Base-by-base conservation (phyloP, 2,329 filamentous ascomycete species). In the Aaosphaeria pasadenensis region DNA sequence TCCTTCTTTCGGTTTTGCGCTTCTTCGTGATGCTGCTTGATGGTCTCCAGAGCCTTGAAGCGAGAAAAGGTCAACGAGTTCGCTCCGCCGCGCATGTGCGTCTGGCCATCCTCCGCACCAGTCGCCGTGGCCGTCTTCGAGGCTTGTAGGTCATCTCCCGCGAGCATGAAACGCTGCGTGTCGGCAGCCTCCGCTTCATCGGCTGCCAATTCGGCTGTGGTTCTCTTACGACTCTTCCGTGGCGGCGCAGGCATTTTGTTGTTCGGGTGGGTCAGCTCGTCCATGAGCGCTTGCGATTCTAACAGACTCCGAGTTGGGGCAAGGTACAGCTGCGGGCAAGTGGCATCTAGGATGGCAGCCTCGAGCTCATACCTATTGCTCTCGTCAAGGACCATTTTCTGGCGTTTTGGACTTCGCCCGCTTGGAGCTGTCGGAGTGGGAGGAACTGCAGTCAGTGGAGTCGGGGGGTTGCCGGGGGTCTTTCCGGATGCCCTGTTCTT, bases 151-250 rank as follows among this genome's bases (percentile, higher is more conserved):
- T 96, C 92, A 62, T 99, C 94, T 71, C 91, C 84, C 24, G 89
- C 86, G 44, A 97, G 85, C 90, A 99, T 94, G 57, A 90, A 95
- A 42, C 90, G 83, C 71, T 99, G 91, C 55, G 90, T 85, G 50
- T 91, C 89, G 24, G 91, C 92, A 1, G 91, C 90, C 50, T 90
- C 80, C 1, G 94, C 92, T 72, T 99, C 91, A 63, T 99, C 94
- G 6, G 92, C 92, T 6, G 90, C 94, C 75, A 97, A 84, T 66
- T 99, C 92, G 6, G 94, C 94, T 13, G 95, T 86, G 0, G 94
- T 99, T 53, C 92, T 85, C 77, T 99, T 97, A 48, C 94, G 81
- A 6, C 86, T 86, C 77, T 96, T 96, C 3, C 91, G 91, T 51
- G 87, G 82, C 1, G 94, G 92, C 7, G 90, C 86, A 39, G 83